phyloP scores from a whole-genome alignment of 768 basidiomycete genomes.

The Leccinum boreale region DNA sequence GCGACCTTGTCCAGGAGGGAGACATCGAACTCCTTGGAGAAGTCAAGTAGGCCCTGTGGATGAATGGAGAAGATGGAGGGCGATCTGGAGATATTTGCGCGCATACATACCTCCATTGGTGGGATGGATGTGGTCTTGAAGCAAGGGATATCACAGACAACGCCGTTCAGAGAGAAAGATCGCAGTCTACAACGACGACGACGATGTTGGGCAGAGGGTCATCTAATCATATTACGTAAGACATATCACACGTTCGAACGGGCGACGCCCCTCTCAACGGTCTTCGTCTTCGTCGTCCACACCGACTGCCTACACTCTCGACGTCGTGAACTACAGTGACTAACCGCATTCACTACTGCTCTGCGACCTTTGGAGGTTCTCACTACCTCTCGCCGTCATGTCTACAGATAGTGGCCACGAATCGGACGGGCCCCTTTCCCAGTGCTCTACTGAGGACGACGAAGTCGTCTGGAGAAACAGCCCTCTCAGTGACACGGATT shows the following conservation, averaged over 20 bases:
- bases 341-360: neutral
- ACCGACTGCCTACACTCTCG: neutral
- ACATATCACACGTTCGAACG: constrained; percentile 20
- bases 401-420: constrained; percentile 5
- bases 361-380: neutral
- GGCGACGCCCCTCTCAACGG: too few relatives aligned
- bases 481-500: constrained; percentile 19
- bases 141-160: neutral
- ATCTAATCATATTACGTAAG: constrained; percentile 37
- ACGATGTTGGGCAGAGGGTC: constrained; percentile 35
- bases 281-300: neutral
- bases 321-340: constrained; percentile 9
- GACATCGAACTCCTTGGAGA: constrained; percentile 92
- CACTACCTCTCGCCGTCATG: neutral
- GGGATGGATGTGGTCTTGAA: constrained; percentile 11
- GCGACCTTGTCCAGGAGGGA: constrained; percentile 90
- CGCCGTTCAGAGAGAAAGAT: constrained; percentile 10
- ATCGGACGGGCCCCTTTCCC: constrained; percentile 8
- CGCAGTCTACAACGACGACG: constrained; percentile 15
- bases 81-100: neutral
- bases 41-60: constrained; percentile 82
- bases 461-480: constrained; percentile 17
- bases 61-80: constrained; percentile 3
- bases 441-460: constrained; percentile 23
- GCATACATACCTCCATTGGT: constrained; percentile 38